Evolutionary conservation across 2,329 filamentous ascomycete species (phyloP).

Genomic region (Metarhizium sp.): DNA sequence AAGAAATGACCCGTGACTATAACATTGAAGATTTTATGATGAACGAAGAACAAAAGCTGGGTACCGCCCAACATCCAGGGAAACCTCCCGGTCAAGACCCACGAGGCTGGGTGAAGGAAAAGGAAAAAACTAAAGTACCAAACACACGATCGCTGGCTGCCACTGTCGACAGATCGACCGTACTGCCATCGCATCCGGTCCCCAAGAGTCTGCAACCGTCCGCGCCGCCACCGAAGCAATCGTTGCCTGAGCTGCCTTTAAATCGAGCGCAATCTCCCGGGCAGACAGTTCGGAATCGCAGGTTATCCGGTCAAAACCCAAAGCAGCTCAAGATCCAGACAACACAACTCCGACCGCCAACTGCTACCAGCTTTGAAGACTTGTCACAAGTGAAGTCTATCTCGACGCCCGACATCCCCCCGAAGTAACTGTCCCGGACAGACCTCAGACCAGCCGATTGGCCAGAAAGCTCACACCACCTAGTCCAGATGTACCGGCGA

Average conservation of each 20-base stretch:
- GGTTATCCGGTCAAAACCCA: conserved; percentile 69
- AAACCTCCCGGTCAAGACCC: conserved; percentile 67
- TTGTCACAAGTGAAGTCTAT: not conserved
- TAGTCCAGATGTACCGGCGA: conserved; percentile 4
- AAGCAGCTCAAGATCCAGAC: conserved; percentile 91
- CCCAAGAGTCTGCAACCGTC: conserved; percentile 15
- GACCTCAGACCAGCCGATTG: conserved; percentile 4
- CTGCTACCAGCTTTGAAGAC: conserved; percentile 7
- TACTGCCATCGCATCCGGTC: conserved; percentile 7
- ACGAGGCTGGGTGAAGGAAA: conserved; percentile 72
- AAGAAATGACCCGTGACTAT: conserved; percentile 81
- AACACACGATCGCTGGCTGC: conserved; percentile 55
- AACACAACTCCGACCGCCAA: conserved; percentile 17
- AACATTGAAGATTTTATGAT: conserved; percentile 77
- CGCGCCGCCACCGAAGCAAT: conserved; percentile 40
- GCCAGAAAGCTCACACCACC: conserved; percentile 2
- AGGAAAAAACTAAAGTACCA: conserved; percentile 23
- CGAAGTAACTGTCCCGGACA: conserved; percentile 6
- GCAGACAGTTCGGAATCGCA: conserved; percentile 59
- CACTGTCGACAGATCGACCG: conserved; percentile 50
- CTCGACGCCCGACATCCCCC: conserved; percentile 8
- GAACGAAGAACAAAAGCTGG: conserved; percentile 36
- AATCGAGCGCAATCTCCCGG: conserved; percentile 22
- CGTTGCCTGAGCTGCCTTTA: conserved; percentile 34
- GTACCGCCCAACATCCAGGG: conserved; percentile 28